Percentiles rank a stretch among this genome's conserved stretches.
These are phyloP conservation scores for Hypoxylon rubiginosum DNA, from an alignment of 2,329 filamentous ascomycete genomes.

Conservation along the genomic window DNA sequence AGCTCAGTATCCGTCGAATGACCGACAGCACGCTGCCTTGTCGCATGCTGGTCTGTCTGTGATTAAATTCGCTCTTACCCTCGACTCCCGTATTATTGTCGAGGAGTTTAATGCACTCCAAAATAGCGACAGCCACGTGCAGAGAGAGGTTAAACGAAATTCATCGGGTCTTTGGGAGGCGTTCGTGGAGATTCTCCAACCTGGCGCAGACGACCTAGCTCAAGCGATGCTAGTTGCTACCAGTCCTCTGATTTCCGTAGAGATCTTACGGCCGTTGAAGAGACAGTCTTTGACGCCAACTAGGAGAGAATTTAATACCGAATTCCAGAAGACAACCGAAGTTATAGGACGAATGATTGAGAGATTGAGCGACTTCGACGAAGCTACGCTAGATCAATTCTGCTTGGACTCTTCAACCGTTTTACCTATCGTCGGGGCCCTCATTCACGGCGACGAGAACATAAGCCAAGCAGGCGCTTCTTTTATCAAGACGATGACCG, in stretches of 20 bases:
- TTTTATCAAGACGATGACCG: slow-evolving; percentile 85
- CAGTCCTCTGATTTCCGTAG: slow-evolving; percentile 78
- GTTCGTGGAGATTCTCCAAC: slow-evolving; percentile 76
- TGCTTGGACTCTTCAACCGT: slow-evolving; percentile 77
- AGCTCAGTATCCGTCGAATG: slow-evolving; percentile 61
- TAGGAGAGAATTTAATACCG: slow-evolving; percentile 82
- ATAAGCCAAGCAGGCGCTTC: slow-evolving; percentile 85
- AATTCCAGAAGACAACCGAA: slow-evolving; percentile 68
- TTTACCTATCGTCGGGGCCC: slow-evolving; percentile 80
- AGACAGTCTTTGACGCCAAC: slow-evolving; percentile 56
- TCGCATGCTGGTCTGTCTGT: slow-evolving; percentile 71
- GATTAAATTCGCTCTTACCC: slow-evolving; percentile 73
- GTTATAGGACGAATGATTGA: slow-evolving; percentile 82
- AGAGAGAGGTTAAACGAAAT: slow-evolving; percentile 76
- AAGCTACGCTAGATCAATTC: slow-evolving; percentile 75
- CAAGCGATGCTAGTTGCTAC: slow-evolving; percentile 79
- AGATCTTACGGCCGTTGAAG: slow-evolving; percentile 75
- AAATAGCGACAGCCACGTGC: slow-evolving; percentile 68
- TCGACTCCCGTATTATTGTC: slow-evolving; percentile 79
- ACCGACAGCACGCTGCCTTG: slow-evolving; percentile 65
- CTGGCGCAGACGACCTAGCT: slow-evolving; percentile 78
- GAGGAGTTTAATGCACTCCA: slow-evolving; percentile 77
- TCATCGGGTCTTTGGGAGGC: slow-evolving; percentile 84
- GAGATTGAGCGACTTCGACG: slow-evolving; percentile 81
- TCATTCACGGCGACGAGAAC: slow-evolving; percentile 84